These are phyloP conservation scores for Pseudogymnoascus sp. DNA, from an alignment of 2,329 filamentous ascomycete species.

Conservation along the genomic window DNA sequence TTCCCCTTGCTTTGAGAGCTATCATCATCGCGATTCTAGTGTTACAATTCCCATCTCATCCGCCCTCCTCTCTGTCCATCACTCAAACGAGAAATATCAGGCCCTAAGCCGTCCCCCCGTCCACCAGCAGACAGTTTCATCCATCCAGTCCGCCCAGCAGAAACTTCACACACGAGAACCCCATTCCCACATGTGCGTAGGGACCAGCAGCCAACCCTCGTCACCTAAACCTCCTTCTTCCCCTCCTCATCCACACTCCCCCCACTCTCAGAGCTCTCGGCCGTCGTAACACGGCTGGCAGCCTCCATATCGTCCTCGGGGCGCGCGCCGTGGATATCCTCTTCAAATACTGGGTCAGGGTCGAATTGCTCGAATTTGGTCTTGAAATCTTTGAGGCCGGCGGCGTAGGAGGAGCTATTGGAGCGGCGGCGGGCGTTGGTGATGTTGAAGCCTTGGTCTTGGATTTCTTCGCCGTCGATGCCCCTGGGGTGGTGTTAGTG, in stretches of 20 bases:
- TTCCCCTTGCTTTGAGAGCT: not conserved
- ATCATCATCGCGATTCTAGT: not conserved
- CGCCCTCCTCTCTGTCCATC: not conserved
- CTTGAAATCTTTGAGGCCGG: conserved; percentile 70
- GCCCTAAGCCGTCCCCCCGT: not conserved
- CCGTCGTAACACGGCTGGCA: conserved; percentile 23
- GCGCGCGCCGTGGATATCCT: conserved; percentile 63
- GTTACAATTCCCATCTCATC: not conserved
- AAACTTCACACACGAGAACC: no score
- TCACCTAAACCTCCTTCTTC: conserved; percentile 35
- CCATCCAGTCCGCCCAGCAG: not conserved
- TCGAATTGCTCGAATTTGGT: conserved; percentile 95
- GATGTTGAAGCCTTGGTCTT: conserved; percentile 76
- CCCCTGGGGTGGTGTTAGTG: conserved; percentile 51
- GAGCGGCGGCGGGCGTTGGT: conserved; percentile 82
- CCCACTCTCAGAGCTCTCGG: conserved; percentile 22
- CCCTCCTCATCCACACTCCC: conserved; percentile 28
- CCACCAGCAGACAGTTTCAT: not conserved
- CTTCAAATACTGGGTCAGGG: conserved; percentile 84
- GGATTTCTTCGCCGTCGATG: conserved; percentile 69
- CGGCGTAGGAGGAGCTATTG: conserved; percentile 72
- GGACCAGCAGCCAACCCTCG: not conserved
- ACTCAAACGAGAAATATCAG: not conserved
- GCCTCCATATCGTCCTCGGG: conserved; percentile 20
- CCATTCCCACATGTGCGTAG: no score